phyloP scores from a whole-genome alignment of 202 grass and related monocot genomes.

The Carex sylvatica region DNA sequence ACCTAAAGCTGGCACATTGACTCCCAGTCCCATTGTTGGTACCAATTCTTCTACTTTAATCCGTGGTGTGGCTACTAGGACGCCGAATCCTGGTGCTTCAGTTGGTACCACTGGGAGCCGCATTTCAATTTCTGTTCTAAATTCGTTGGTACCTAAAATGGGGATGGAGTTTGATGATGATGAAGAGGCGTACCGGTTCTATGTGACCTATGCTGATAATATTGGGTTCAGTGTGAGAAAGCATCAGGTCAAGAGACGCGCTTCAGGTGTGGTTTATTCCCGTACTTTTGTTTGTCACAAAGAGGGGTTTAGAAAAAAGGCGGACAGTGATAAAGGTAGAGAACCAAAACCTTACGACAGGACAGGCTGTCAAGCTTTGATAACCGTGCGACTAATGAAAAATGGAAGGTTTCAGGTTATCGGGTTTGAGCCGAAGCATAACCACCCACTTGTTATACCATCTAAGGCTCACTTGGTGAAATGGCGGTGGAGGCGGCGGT shows the following conservation, averaged over 20 bases:
- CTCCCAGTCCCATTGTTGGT: not conserved
- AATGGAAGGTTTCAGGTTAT: conserved; percentile 37
- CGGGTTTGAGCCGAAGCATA: conserved; percentile 35
- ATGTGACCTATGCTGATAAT: conserved; percentile 32
- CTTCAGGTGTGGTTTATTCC: conserved; percentile 38
- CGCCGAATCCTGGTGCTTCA: not conserved
- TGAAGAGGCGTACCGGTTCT: conserved; percentile 34
- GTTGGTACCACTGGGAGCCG: conserved; percentile 5
- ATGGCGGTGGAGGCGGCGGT: conserved; percentile 32
- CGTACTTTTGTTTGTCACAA: conserved; percentile 43
- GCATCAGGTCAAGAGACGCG: conserved; percentile 32
- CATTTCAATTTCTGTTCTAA: not conserved
- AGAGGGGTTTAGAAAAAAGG: conserved; percentile 35
- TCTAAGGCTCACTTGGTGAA: conserved; percentile 40
- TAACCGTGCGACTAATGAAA: conserved; percentile 38
- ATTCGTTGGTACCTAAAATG: conserved; percentile 33
- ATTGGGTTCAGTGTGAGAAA: conserved; percentile 44
- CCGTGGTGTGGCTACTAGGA: conserved; percentile 17
- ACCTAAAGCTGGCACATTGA: not conserved
- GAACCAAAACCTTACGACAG: conserved; percentile 38
- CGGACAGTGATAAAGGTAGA: conserved; percentile 17
- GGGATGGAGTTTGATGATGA: conserved; percentile 43
- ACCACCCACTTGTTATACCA: conserved; percentile 41
- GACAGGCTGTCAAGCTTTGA: conserved; percentile 33
- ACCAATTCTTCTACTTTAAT: conserved; percentile 21